Conservation (phyloP, 768 basidiomycete genomes). For the Hortiboletus flavorubellus region DNA sequence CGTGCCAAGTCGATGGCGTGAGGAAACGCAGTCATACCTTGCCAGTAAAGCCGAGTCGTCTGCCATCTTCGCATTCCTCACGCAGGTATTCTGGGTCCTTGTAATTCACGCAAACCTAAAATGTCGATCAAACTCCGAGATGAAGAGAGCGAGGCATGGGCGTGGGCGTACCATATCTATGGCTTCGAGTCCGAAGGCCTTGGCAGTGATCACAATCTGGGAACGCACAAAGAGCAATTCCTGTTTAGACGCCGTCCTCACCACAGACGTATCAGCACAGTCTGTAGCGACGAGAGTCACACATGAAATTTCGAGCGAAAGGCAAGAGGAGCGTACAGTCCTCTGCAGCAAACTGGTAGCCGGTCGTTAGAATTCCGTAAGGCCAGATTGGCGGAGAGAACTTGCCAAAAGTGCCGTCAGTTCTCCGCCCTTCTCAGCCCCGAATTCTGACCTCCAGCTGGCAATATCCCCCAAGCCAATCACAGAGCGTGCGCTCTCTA, state of each 20-base stretch:
- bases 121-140: slow-evolving; percentile 1
- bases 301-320: not conserved
- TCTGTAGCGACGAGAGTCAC: slow-evolving; percentile 43
- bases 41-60: slow-evolving; percentile 84
- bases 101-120: slow-evolving; percentile 85
- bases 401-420: slow-evolving; percentile 60
- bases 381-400: not conserved
- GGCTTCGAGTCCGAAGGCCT: slow-evolving; percentile 77
- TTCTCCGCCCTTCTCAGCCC: slow-evolving; percentile 44
- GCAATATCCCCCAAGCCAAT: slow-evolving; percentile 70
- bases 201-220: slow-evolving; percentile 75
- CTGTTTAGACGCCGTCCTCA: slow-evolving; percentile 66
- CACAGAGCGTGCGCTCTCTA: slow-evolving; percentile 78
- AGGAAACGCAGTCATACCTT: slow-evolving; percentile 50
- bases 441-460: slow-evolving; percentile 54
- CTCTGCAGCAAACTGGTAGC: slow-evolving; percentile 83
- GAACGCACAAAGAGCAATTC: slow-evolving; percentile 86
- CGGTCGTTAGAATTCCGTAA: not conserved
- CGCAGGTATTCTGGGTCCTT: slow-evolving; percentile 62
- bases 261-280: slow-evolving; percentile 84
- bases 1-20: not conserved
- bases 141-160: not conserved
- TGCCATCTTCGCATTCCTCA: slow-evolving; percentile 78
- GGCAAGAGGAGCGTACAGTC: slow-evolving; percentile 58
- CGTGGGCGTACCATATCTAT: slow-evolving; percentile 78